Evolutionary conservation across 106 monocot species (phyloP), one percentile per base, ranked within the genome.

Genomic region (Cymbidium sinense): DNA sequence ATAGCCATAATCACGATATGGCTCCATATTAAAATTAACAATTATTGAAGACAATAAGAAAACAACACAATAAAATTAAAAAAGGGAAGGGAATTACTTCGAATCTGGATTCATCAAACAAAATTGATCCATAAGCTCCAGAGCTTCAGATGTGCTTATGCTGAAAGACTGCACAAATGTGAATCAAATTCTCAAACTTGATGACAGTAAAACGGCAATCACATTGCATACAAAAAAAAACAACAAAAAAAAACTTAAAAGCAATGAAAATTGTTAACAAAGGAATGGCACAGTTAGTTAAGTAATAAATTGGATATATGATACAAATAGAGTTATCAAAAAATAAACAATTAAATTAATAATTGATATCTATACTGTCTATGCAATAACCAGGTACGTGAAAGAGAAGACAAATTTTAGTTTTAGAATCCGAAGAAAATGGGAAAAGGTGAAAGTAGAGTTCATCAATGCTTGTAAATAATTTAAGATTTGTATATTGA

Each of bases 81-180:
- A 62, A 43, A 74, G 13, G 10, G 12, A 74, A 74, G 3, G 19
- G 4, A 37, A 81, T 81, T 81, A 81, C 81, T 70, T 76, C 36
- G 76, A 70, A 81, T 81, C 81, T 52, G 81, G 81, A 52, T 76
- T 81, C 81, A 81, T 81, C 39, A 51, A 64, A 76, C 31, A 76
- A 67, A 81, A 81, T 21, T 81, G 76, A 35, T 81, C 81, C 69
- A 81, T 27, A 81, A 76, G 70, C 43, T 81, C 81, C 81, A 81
- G n/a, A 30, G 81, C 75, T 43, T 81, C 76, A 23, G 81, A 69
- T 69, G 76, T 81, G 51, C 70, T 81, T 70, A 81, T 76, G 51
- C 39, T 44, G 18, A 76, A 81, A 2, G 70, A 50, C 81, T 81
- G 76, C 20, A 81, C 39, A 64, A 64, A 34, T 19, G 9, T 11